Evolutionary conservation across 75 land plant species (phyloP).

Genomic region (Pinus taeda): DNA sequence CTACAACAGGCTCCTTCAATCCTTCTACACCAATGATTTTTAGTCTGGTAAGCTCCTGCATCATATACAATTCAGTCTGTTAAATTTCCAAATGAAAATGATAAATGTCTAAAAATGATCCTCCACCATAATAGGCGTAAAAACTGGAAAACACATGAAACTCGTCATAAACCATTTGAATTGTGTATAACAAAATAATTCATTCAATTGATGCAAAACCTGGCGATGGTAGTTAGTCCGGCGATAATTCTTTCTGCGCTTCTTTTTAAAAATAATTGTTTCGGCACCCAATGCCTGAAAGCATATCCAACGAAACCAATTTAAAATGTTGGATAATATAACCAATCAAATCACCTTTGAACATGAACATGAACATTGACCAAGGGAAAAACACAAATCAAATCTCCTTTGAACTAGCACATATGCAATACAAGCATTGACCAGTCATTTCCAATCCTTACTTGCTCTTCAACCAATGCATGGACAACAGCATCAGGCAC

Average conservation of each 20-base stretch:
- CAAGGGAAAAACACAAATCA: background rate
- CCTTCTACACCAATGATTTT: too few relatives aligned
- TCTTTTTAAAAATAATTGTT: slow-evolving; percentile 96
- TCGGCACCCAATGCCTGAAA: slow-evolving; percentile 93
- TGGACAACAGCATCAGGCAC: slow-evolving; percentile 74
- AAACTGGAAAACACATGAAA: too few relatives aligned
- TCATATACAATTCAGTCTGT: too few relatives aligned
- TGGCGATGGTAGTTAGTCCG: slow-evolving; percentile 89
- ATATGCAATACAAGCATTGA: background rate
- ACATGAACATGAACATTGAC: background rate
- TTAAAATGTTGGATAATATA: background rate
- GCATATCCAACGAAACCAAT: background rate
- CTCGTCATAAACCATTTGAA: too few relatives aligned
- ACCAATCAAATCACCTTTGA: background rate
- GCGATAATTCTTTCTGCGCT: slow-evolving; percentile 94
- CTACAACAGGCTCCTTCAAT: too few relatives aligned
- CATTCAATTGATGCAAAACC: slow-evolving; percentile 30
- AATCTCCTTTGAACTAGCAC: background rate
- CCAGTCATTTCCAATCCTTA: slow-evolving; percentile 25
- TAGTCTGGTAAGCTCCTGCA: too few relatives aligned
- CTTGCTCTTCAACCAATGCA: slow-evolving; percentile 98
- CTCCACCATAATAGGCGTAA: too few relatives aligned
- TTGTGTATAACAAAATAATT: too few relatives aligned
- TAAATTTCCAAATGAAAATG: too few relatives aligned
- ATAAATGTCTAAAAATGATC: too few relatives aligned